These are phyloP conservation scores for Funneliformis mosseae DNA, from an alignment of 192 early-diverging fungal genomes.

Conservation along the genomic window DNA sequence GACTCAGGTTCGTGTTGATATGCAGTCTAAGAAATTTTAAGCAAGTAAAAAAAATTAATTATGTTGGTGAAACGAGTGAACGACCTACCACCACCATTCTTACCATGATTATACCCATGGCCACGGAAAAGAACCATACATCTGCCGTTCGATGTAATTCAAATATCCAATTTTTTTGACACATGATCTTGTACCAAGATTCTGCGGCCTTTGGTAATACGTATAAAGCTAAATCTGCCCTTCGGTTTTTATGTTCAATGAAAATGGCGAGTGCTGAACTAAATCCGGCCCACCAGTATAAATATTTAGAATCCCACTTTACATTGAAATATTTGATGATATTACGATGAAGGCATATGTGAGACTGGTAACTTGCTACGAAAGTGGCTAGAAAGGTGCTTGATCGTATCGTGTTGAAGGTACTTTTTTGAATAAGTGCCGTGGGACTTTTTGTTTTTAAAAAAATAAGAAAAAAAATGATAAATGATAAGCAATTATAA, in stretches of 20 bases:
- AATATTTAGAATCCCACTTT: slow-evolving; percentile 55
- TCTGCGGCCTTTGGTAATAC: slow-evolving; percentile 74
- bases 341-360: slow-evolving; percentile 70
- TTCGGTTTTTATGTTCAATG: slow-evolving; percentile 66
- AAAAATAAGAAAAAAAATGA: slow-evolving; percentile 1
- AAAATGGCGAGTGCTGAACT: slow-evolving; percentile 63
- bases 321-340: slow-evolving; percentile 42
- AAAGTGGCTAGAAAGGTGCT: slow-evolving; percentile 67
- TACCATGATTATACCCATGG: slow-evolving; percentile 77
- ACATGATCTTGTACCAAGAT: slow-evolving; percentile 66
- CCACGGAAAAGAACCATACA: slow-evolving; percentile 58
- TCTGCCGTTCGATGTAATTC: slow-evolving; percentile 63
- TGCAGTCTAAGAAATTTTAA: slow-evolving; percentile 45
- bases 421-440: slow-evolving; percentile 47
- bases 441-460: slow-evolving; percentile 48
- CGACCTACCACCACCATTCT: not conserved
- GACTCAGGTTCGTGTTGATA: slow-evolving; percentile 64
- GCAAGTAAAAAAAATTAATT: slow-evolving; percentile 17
- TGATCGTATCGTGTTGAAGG: slow-evolving; percentile 60
- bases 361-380: slow-evolving; percentile 65
- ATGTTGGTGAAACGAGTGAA: not conserved
- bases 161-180: slow-evolving; percentile 58
- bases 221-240: slow-evolving; percentile 77
- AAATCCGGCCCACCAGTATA: slow-evolving; percentile 68
- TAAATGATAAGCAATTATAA: not conserved